Conservation (phyloP, 495 filamentous ascomycete genomes). For the Collariella sp. region DNA sequence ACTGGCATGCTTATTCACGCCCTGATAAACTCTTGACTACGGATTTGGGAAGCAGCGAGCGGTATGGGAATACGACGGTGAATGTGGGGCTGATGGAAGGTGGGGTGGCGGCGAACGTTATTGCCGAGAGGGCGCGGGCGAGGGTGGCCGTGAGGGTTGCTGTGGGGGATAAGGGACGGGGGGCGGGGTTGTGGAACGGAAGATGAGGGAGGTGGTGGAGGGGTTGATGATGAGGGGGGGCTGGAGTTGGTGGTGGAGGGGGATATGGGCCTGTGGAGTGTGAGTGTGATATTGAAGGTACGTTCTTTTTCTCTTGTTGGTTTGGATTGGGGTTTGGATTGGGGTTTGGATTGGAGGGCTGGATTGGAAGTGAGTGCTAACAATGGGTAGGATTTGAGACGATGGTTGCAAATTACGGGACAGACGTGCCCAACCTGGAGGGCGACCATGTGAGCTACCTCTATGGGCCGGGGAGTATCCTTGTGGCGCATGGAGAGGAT, state of each 20-base stretch:
- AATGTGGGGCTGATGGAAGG: conserved; percentile 74
- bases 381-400: conserved; percentile 57
- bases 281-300: conserved; percentile 67
- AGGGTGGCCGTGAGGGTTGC: conserved; percentile 65
- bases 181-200: conserved; percentile 40
- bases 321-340: background rate
- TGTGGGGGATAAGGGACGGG: conserved; percentile 52
- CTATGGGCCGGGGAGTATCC: conserved; percentile 81
- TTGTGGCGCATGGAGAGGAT: conserved; percentile 80
- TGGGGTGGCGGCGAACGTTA: conserved; percentile 83
- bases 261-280: conserved; percentile 71
- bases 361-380: background rate
- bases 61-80: conserved; percentile 77
- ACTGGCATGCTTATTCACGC: conserved; percentile 65
- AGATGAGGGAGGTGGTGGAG: conserved; percentile 51
- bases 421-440: conserved; percentile 72
- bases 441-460: conserved; percentile 72
- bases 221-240: conserved; percentile 45
- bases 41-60: conserved; percentile 60
- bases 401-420: conserved; percentile 81
- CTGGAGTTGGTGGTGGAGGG: conserved; percentile 50
- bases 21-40: conserved; percentile 53
- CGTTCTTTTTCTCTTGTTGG: background rate
- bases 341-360: background rate
- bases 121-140: conserved; percentile 63